phyloP scores from a whole-genome alignment of 257 asterid species.

The Galeopsis tetrahit region DNA sequence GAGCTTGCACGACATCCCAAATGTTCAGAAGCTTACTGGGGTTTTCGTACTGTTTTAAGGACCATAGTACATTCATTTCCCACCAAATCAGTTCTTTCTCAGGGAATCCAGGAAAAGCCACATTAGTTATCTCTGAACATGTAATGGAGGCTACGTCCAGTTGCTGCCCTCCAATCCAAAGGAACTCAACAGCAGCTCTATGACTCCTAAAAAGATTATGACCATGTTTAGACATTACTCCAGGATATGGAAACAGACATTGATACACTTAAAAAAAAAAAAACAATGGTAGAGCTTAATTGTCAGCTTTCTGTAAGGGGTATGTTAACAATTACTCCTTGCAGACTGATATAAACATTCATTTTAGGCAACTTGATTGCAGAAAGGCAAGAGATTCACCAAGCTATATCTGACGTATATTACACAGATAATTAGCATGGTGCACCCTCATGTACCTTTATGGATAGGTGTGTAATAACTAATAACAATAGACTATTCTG shows the following conservation, averaged over 20 bases:
- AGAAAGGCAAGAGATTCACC: slow-evolving; percentile 7
- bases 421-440: slow-evolving; percentile 23
- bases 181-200: slow-evolving; percentile 75
- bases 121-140: slow-evolving; percentile 44
- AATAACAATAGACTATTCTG: background rate
- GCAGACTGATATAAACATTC: slow-evolving; percentile 25
- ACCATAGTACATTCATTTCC: slow-evolving; percentile 72
- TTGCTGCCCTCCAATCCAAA: slow-evolving; percentile 96
- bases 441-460: slow-evolving; percentile 20
- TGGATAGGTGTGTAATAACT: slow-evolving; percentile 3
- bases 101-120: slow-evolving; percentile 59
- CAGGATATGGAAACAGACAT: slow-evolving; percentile 9
- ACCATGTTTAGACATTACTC: slow-evolving; percentile 1
- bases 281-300: slow-evolving; percentile 7
- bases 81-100: slow-evolving; percentile 65
- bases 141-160: slow-evolving; percentile 46
- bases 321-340: background rate
- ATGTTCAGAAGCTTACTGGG: slow-evolving; percentile 57
- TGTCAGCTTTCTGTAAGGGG: background rate
- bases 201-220: slow-evolving; percentile 52
- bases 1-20: slow-evolving; percentile 81
- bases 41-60: slow-evolving; percentile 54
- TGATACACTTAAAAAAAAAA: slow-evolving; percentile 19
- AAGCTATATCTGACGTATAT: slow-evolving; percentile 10
- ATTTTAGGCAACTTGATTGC: background rate